Percentiles rank a stretch among this genome's conserved stretches.
Conservation (phyloP, 108 stramenopile species). For the Hondaea fermentalgiana region DNA sequence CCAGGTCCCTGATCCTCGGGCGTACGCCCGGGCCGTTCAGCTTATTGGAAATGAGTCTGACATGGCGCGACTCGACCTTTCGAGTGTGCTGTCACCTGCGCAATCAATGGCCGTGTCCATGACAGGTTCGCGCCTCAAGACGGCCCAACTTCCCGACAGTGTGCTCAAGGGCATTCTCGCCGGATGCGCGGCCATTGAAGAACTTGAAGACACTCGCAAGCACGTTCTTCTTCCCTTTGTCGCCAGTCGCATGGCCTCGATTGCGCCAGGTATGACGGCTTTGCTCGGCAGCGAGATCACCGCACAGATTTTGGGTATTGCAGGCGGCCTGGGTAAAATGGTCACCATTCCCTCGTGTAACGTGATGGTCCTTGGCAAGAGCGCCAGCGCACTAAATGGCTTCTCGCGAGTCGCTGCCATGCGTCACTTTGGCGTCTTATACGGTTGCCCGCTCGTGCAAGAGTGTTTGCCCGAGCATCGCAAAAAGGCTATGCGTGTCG, state of each 20-base stretch:
- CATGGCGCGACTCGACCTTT: slow-evolving; percentile 58
- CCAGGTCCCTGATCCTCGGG: slow-evolving; percentile 64
- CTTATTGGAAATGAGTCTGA: slow-evolving; percentile 84
- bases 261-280: slow-evolving; percentile 58
- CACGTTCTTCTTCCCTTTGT: slow-evolving; percentile 58
- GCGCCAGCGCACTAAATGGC: slow-evolving; percentile 29
- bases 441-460: slow-evolving; percentile 68
- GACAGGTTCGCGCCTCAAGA: slow-evolving; percentile 62
- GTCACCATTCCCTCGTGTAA: slow-evolving; percentile 69
- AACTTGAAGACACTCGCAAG: slow-evolving; percentile 23
- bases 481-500: slow-evolving; percentile 71
- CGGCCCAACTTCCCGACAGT: slow-evolving; percentile 46
- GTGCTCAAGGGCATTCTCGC: slow-evolving; percentile 47
- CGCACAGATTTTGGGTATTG: slow-evolving; percentile 70
- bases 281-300: slow-evolving; percentile 72
- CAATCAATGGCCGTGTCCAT: slow-evolving; percentile 73
- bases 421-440: slow-evolving; percentile 65
- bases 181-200: not conserved
- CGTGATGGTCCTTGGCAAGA: slow-evolving; percentile 62
- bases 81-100: slow-evolving; percentile 55
- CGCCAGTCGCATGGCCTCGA: slow-evolving; percentile 51
- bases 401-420: slow-evolving; percentile 21
- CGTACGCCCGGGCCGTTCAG: slow-evolving; percentile 72
- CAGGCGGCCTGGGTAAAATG: slow-evolving; percentile 80
- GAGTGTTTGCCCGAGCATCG: slow-evolving; percentile 58